Evolutionary conservation across 345 rosid genomes (phyloP).

Genomic region (Bretschneidera sinensis): DNA sequence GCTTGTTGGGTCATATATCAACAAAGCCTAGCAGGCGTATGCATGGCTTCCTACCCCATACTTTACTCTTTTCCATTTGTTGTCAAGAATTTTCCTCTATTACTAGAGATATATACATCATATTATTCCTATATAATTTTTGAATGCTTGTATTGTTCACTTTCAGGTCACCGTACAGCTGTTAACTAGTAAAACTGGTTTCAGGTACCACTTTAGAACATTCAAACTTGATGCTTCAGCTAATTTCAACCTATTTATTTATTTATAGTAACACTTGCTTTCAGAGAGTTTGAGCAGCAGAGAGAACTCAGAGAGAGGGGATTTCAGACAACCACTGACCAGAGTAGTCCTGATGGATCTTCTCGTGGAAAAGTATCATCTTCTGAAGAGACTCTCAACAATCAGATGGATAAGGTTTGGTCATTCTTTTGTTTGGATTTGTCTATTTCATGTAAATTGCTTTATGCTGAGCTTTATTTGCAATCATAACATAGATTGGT

Average conservation of each 20-base stretch:
- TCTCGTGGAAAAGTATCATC: slow-evolving; percentile 44
- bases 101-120: too few relatives aligned
- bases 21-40: background rate
- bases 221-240: slow-evolving; percentile 12
- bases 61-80: background rate
- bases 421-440: slow-evolving; percentile 16
- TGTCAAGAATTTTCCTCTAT: slow-evolving; percentile 3
- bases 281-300: slow-evolving; percentile 96
- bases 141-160: slow-evolving; percentile 10
- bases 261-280: slow-evolving; percentile 15
- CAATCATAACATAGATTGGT: background rate
- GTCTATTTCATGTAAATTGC: background rate
- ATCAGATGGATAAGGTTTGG: slow-evolving; percentile 60
- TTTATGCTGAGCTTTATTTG: background rate
- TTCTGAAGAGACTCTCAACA: slow-evolving; percentile 46
- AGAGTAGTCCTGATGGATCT: slow-evolving; percentile 50
- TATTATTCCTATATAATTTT: slow-evolving; percentile 12
- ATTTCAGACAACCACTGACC: slow-evolving; percentile 55
- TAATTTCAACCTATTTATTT: slow-evolving; percentile 12
- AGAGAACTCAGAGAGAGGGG: slow-evolving; percentile 89
- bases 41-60: too few relatives aligned
- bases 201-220: slow-evolving; percentile 46
- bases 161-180: slow-evolving; percentile 87
- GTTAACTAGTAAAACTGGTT: slow-evolving; percentile 95
- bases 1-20: background rate